These are phyloP conservation scores for Furcasterigmium sp. DNA, from an alignment of 2,329 filamentous ascomycete genomes.

Conservation along the genomic window DNA sequence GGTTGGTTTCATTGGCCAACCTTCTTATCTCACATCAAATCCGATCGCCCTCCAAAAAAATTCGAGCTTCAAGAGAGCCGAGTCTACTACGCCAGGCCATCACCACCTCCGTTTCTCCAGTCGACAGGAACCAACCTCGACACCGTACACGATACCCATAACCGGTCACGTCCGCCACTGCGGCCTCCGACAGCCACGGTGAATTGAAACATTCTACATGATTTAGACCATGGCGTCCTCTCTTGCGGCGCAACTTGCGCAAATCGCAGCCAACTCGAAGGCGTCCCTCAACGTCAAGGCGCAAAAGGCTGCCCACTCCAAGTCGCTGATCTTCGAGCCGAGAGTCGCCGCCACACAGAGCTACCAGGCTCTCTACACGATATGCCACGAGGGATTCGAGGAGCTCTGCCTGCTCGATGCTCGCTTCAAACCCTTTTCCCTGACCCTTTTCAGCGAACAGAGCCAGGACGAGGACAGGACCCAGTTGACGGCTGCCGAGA, in stretches of 20 bases:
- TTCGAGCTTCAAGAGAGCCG: slow-evolving; percentile 5
- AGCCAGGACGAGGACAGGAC: slow-evolving; percentile 84
- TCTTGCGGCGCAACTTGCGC: slow-evolving; percentile 88
- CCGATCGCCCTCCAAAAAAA: slow-evolving; percentile 20
- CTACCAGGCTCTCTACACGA: slow-evolving; percentile 80
- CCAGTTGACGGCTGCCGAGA: slow-evolving; percentile 77
- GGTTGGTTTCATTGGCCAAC: slow-evolving; percentile 10
- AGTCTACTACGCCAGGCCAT: background rate
- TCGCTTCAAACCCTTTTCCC: slow-evolving; percentile 69
- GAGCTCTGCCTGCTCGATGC: slow-evolving; percentile 84
- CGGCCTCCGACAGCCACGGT: slow-evolving; percentile 7
- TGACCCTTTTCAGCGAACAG: slow-evolving; percentile 86
- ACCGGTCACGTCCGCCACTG: slow-evolving; percentile 4
- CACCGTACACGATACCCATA: background rate
- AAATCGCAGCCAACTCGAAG: slow-evolving; percentile 85
- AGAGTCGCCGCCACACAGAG: slow-evolving; percentile 81
- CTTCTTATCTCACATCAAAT: slow-evolving; percentile 16
- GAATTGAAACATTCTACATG: slow-evolving; percentile 12
- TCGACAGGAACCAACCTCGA: background rate
- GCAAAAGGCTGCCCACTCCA: slow-evolving; percentile 85
- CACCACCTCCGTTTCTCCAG: background rate
- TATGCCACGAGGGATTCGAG: slow-evolving; percentile 84
- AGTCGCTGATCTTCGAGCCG: slow-evolving; percentile 90
- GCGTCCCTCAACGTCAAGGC: slow-evolving; percentile 89
- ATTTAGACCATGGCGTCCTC: slow-evolving; percentile 64